These are phyloP conservation scores for Gracilaria gracilis DNA, from an alignment of 23 red algal genomes.

Conservation along the genomic window DNA sequence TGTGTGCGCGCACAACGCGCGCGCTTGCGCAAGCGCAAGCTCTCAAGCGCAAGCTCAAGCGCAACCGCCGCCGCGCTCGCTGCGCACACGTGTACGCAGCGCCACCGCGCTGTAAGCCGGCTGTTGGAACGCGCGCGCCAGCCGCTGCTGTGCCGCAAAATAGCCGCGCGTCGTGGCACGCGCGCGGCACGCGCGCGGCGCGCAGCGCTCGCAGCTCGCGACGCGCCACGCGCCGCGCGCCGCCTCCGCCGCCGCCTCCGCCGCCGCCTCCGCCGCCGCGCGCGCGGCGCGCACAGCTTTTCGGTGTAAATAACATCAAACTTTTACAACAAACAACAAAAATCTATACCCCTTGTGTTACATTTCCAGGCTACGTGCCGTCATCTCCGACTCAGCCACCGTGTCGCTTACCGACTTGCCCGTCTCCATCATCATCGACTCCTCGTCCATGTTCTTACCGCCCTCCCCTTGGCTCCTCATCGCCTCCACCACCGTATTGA, in stretches of 20 bases:
- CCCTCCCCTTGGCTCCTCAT: not conserved
- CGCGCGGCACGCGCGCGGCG: not conserved
- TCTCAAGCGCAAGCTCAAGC: too few species aligned
- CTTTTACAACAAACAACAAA: constrained; percentile 6
- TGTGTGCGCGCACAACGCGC: too few species aligned
- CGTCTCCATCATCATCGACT: constrained; percentile 36
- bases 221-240: too few species aligned
- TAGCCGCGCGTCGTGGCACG: not conserved
- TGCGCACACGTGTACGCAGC: not conserved
- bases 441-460: constrained; percentile 15
- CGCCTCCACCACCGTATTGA: not conserved
- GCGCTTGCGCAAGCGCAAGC: not conserved
- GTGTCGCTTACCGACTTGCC: constrained; percentile 34
- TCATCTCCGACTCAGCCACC: constrained; percentile 40
- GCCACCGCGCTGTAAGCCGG: not conserved
- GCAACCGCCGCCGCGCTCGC: too few species aligned
- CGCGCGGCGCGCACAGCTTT: too few species aligned
- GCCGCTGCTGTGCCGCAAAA: too few species aligned
- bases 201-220: too few species aligned
- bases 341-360: not conserved
- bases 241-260: too few species aligned
- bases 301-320: too few species aligned
- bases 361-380: constrained; percentile 32
- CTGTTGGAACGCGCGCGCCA: not conserved
- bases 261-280: too few species aligned